Percentiles rank a stretch among this genome's conserved stretches.
Evolutionary conservation across 148 eudicot genomes (phyloP).

Genomic region (Amaranthus hypochondriacus): DNA sequence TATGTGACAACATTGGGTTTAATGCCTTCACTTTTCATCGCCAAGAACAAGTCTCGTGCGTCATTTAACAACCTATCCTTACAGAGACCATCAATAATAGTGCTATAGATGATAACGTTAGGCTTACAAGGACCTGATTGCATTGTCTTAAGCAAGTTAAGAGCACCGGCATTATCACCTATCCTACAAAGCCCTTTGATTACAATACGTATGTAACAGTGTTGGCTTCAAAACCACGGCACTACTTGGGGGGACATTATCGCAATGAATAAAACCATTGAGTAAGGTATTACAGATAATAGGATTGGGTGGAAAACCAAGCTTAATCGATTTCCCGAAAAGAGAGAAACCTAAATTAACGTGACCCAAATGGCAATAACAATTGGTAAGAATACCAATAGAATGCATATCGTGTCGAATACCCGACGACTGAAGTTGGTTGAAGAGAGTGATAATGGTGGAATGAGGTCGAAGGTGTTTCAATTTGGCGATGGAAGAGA

Average conservation of each 20-base stretch:
- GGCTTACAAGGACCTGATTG: slow-evolving; percentile 5
- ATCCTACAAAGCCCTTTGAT: slow-evolving; percentile 38
- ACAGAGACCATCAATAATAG: neutral
- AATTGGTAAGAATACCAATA: neutral
- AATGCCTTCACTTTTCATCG: too few species aligned
- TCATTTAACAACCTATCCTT: too few species aligned
- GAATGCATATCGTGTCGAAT: neutral
- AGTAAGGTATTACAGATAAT: slow-evolving; percentile 10
- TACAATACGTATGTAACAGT: slow-evolving; percentile 6
- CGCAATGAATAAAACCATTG: slow-evolving; percentile 8
- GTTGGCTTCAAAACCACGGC: neutral
- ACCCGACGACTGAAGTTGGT: neutral
- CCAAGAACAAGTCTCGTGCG: too few species aligned
- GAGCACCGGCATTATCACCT: slow-evolving; percentile 31
- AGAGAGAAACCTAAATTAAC: slow-evolving; percentile 14
- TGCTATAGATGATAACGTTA: slow-evolving; percentile 6
- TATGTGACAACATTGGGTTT: slow-evolving; percentile 11
- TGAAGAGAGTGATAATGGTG: slow-evolving; percentile 9
- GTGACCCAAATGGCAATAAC: slow-evolving; percentile 17
- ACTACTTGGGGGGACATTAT: neutral
- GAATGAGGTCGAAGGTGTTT: slow-evolving; percentile 9
- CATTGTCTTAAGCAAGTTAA: slow-evolving; percentile 19
- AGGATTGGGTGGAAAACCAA: slow-evolving; percentile 1
- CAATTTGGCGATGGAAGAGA: slow-evolving; percentile 4
- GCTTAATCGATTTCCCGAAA: neutral